Conservation (phyloP, 2,329 filamentous ascomycete species). For the Trichoderma sp. region DNA sequence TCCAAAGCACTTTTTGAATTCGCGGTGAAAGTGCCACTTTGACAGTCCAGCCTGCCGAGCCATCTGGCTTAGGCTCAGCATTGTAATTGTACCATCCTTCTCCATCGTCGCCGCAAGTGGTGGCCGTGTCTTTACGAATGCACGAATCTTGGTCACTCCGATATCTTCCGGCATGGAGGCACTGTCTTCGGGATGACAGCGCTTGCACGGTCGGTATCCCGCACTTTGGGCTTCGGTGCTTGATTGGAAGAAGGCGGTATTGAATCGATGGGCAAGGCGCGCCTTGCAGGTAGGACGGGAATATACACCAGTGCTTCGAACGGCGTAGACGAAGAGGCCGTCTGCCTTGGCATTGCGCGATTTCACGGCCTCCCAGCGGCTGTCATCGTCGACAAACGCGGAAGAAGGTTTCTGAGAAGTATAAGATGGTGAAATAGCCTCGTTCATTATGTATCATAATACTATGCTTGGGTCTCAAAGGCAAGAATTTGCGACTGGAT, state of each 20-base stretch:
- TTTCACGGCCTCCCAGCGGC: constrained; percentile 44
- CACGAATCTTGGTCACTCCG: constrained; percentile 44
- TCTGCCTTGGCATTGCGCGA: constrained; percentile 43
- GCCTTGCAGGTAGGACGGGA: constrained; percentile 65
- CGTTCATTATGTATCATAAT: not conserved
- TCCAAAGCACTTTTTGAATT: constrained; percentile 60
- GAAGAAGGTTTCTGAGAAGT: not conserved
- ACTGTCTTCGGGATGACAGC: constrained; percentile 53
- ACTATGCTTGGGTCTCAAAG: not conserved
- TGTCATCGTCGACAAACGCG: constrained; percentile 38
- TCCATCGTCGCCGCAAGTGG: not conserved
- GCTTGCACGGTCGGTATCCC: constrained; percentile 61
- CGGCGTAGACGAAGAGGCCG: constrained; percentile 48
- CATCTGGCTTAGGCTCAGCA: constrained; percentile 48
- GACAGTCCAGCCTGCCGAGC: constrained; percentile 56
- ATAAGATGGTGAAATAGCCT: not conserved
- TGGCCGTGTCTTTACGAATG: not conserved
- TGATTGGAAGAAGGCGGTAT: constrained; percentile 58
- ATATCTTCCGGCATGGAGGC: constrained; percentile 48
- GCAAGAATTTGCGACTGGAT: not conserved
- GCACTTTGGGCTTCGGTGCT: constrained; percentile 48
- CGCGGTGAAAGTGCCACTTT: constrained; percentile 61
- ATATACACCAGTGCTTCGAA: constrained; percentile 53
- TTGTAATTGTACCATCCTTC: constrained; percentile 31
- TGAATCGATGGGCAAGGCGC: constrained; percentile 62